These are phyloP conservation scores for Neofusicoccum sp. DNA, from an alignment of 2,329 filamentous ascomycete genomes.

Conservation along the genomic window DNA sequence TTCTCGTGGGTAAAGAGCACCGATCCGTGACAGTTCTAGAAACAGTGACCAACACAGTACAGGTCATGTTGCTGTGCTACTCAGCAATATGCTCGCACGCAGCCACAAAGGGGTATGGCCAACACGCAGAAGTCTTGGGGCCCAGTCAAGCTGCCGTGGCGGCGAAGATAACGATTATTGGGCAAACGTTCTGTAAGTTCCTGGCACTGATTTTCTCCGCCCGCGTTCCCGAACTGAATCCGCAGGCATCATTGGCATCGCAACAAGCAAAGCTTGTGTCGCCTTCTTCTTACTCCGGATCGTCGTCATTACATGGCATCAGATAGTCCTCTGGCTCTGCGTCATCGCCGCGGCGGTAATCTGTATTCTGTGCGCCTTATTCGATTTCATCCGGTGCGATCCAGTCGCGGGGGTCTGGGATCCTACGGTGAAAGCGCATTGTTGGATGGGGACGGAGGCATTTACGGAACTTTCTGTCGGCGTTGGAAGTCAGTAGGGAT, in stretches of 20 bases:
- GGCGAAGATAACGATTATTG: constrained; percentile 33
- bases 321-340: constrained; percentile 32
- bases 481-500: neutral
- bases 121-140: constrained; percentile 24
- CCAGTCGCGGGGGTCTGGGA: constrained; percentile 31
- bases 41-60: neutral
- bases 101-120: constrained; percentile 29
- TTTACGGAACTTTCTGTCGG: constrained; percentile 23
- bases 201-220: too few species aligned
- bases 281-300: constrained; percentile 33
- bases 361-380: constrained; percentile 28
- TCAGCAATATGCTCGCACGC: constrained; percentile 28
- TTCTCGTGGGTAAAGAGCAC: constrained; percentile 12
- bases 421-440: constrained; percentile 24
- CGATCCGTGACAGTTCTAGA: neutral
- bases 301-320: constrained; percentile 30
- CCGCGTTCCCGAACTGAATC: neutral
- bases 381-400: constrained; percentile 30
- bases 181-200: constrained; percentile 28
- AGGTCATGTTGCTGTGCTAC: constrained; percentile 30
- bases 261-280: constrained; percentile 30
- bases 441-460: constrained; percentile 25
- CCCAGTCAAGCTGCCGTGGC: constrained; percentile 29
- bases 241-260: constrained; percentile 28
- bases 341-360: constrained; percentile 28